Conservation (phyloP, 169 alveolate genomes). For the Plasmodium falciparum region DNA sequence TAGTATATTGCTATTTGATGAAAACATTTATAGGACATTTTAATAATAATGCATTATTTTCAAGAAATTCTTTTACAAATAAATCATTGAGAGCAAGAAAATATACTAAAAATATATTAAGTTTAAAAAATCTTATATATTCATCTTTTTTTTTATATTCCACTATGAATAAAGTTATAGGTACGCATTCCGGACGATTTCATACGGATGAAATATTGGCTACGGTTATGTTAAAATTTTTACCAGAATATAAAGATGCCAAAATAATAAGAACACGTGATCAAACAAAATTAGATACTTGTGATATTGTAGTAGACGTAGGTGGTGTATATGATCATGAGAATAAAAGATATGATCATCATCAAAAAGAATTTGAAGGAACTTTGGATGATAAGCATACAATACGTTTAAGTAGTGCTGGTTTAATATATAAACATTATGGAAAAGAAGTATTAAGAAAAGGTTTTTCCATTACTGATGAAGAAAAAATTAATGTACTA, state of each 20-base stretch:
- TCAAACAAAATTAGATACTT: slow-evolving; percentile 83
- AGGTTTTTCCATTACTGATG: slow-evolving; percentile 82
- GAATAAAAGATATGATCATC: slow-evolving; percentile 92
- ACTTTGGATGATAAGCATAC: slow-evolving; percentile 80
- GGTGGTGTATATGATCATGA: slow-evolving; percentile 90
- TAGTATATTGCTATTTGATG: slow-evolving; percentile 16
- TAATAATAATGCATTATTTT: neutral
- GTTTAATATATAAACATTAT: slow-evolving; percentile 92
- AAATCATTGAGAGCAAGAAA: slow-evolving; percentile 1
- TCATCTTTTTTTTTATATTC: slow-evolving; percentile 38
- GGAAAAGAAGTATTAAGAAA: slow-evolving; percentile 84
- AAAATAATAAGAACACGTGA: slow-evolving; percentile 91
- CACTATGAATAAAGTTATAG: slow-evolving; percentile 74
- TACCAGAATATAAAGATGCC: slow-evolving; percentile 87
- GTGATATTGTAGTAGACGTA: slow-evolving; percentile 94
- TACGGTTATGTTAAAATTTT: slow-evolving; percentile 82
- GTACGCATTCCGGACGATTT: slow-evolving; percentile 86
- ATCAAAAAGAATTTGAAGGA: slow-evolving; percentile 89
- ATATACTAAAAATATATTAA: neutral
- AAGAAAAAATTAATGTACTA: slow-evolving; percentile 80
- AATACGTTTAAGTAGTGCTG: slow-evolving; percentile 93
- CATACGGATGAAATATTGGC: slow-evolving; percentile 88
- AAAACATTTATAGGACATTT: slow-evolving; percentile 14
- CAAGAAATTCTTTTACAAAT: slow-evolving; percentile 21
- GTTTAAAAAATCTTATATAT: slow-evolving; percentile 20